Percentiles rank a stretch among this genome's conserved stretches.
Conservation (phyloP, 441 rosid species). For the Erodium chrysanthum region DNA sequence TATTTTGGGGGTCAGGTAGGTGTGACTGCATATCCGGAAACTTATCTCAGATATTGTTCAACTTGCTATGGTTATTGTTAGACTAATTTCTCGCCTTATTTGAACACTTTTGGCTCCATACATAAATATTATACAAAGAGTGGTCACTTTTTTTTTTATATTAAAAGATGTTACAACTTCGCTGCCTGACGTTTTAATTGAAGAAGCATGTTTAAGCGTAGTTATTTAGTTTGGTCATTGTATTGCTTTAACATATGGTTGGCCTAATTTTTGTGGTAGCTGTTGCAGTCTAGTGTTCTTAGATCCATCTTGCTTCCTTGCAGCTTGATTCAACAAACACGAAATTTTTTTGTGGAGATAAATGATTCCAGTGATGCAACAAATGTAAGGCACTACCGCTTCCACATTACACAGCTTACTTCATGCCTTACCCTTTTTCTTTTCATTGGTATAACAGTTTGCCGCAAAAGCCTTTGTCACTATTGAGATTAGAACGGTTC, state of each 20-base stretch:
- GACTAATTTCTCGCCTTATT: not conserved
- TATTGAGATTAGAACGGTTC: not conserved
- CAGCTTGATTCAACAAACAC: conserved; percentile 53
- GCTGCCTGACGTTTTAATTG: not conserved
- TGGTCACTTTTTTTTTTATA: not conserved
- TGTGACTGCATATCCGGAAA: conserved; percentile 10
- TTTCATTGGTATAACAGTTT: conserved; percentile 3
- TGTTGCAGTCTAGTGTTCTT: conserved; percentile 13
- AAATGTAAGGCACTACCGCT: conserved; percentile 34
- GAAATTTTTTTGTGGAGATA: conserved; percentile 39
- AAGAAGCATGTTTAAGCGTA: conserved; percentile 3
- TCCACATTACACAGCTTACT: conserved; percentile 11
- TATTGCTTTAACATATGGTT: not conserved
- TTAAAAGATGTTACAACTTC: not conserved
- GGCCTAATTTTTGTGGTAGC: not conserved
- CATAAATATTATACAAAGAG: not conserved
- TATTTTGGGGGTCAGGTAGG: not conserved
- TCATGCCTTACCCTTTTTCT: conserved; percentile 6
- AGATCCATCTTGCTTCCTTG: conserved; percentile 21
- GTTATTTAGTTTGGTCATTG: not conserved
- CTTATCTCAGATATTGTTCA: not conserved
- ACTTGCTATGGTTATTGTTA: not conserved
- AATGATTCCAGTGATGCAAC: conserved; percentile 38
- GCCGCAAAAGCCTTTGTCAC: not conserved
- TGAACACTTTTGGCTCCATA: not conserved